Evolutionary conservation across 2,329 filamentous ascomycete species (phyloP).

Genomic region (Ophiostoma piceae): DNA sequence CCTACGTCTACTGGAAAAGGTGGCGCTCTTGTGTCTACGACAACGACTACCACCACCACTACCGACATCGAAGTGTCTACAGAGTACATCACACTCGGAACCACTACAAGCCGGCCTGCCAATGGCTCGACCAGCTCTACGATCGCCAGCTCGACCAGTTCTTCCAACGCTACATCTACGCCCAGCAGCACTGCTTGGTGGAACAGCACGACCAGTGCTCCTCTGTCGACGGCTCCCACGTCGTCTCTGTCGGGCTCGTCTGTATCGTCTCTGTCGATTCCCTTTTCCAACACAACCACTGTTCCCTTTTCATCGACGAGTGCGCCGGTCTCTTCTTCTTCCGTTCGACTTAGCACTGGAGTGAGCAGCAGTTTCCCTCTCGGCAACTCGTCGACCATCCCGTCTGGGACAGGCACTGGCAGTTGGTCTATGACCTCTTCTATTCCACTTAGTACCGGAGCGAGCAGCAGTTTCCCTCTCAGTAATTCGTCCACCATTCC

Average conservation of each 20-base stretch:
- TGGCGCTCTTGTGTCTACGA: background rate
- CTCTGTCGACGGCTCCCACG: background rate
- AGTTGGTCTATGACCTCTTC: background rate
- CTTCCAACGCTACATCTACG: background rate
- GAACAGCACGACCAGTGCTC: background rate
- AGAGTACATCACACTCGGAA: background rate
- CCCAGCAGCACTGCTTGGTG: constrained; percentile 6
- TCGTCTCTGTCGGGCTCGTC: constrained; percentile 4
- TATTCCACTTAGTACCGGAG: background rate
- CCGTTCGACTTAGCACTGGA: background rate
- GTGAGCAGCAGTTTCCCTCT: background rate
- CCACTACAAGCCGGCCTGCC: background rate
- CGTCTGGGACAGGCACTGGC: background rate
- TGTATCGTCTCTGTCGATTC: constrained; percentile 1
- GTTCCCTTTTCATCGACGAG: background rate
- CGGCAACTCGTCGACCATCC: background rate
- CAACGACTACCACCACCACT: constrained; percentile 15
- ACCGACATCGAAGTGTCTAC: background rate
- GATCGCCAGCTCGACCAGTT: too few species aligned
- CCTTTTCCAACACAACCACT: constrained; percentile 6
- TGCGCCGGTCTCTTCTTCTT: background rate
- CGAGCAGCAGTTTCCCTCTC: too few species aligned
- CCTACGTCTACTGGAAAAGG: background rate
- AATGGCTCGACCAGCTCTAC: background rate
- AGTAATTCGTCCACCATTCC: too few species aligned